Evolutionary conservation across 257 asterid species (phyloP), one percentile per base, ranked within the genome.

Genomic region (Craterostigma plantagineum): DNA sequence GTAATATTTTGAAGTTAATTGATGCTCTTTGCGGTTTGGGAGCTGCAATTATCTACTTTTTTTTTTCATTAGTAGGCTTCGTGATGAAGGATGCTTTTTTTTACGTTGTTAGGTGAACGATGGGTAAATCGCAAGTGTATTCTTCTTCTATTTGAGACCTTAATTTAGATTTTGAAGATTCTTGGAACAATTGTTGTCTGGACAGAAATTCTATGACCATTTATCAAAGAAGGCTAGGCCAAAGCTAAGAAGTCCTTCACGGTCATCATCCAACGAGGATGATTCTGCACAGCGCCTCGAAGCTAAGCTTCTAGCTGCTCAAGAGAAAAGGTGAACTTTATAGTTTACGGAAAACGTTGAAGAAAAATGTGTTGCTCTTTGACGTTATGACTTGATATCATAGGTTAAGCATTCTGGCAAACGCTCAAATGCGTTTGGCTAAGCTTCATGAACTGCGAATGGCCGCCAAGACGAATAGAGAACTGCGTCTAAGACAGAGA

Each of bases 301-400:
- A 76, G 98, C 98, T 35, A 90, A 79, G 73, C 93, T 90, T 53
- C 79, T 68, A 62, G 98, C 94, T 67, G 98, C 98, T 49, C 91
- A 90, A 58, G 77, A 66, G 63, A 90, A 90, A 65, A 75, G 98
- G 98, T 74, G 16, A 40, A 5, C 30, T 51, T 17, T 39, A 35
- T 36, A 18, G 34, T 18, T 36, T 23, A 6, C 30, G 9, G 45
- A 41, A 8, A 8, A 8, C 8, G 1, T 41, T 14, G 10, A n/a
- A 3, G 2, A 2, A 1, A 3, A 12, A 11, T 41, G 45, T 12
- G 9, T 41, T 10, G 18, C 3, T 2, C 17, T 2, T n/a, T 11
- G 15, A 48, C 18, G 16, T 46, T 14, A 41, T 44, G 13, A 52
- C 35, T n/a, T 59, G 52, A 40, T 42, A 11, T 47, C 3, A 35